phyloP scores from a whole-genome alignment of 805 yeast species.

The Schwanniomyces polymorphus region DNA sequence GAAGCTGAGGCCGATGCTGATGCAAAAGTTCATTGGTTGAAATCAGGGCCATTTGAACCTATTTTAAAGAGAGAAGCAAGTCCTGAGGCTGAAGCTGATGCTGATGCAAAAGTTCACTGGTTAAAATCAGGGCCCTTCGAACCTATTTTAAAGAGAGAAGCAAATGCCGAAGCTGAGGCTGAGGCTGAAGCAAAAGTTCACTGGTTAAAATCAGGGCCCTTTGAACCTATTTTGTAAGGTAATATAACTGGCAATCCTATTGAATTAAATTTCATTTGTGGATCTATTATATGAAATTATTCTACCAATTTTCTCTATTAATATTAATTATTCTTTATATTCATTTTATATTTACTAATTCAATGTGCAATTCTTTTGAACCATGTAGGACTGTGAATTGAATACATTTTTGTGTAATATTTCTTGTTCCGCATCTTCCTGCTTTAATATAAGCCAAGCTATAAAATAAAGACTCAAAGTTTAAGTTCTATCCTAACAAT shows the following conservation, averaged over 20 bases:
- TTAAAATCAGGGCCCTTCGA: slow-evolving; percentile 11
- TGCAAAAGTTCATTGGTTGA: no score
- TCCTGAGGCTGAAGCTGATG: no score
- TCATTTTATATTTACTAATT: not conserved
- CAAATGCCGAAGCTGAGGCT: slow-evolving; percentile 17
- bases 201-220: slow-evolving; percentile 10
- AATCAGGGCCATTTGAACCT: no score
- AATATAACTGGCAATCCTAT: not conserved
- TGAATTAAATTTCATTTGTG: no score
- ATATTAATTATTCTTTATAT: not conserved
- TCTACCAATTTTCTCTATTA: not conserved
- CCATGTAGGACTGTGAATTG: not conserved
- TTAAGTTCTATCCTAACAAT: not conserved
- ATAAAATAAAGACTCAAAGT: not conserved
- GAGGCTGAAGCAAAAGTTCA: slow-evolving; percentile 16
- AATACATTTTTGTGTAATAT: no score
- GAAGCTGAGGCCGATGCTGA: slow-evolving; percentile 22
- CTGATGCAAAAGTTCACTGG: slow-evolving; percentile 15
- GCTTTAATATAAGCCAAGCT: not conserved
- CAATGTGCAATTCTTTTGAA: not conserved
- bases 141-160: slow-evolving; percentile 16
- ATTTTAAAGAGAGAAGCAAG: no score
- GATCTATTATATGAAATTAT: not conserved
- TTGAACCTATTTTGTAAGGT: slow-evolving; percentile 14
- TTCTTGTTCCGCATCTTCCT: no score